phyloP scores from a whole-genome alignment of 768 basidiomycete species.

The Epithele typhae region DNA sequence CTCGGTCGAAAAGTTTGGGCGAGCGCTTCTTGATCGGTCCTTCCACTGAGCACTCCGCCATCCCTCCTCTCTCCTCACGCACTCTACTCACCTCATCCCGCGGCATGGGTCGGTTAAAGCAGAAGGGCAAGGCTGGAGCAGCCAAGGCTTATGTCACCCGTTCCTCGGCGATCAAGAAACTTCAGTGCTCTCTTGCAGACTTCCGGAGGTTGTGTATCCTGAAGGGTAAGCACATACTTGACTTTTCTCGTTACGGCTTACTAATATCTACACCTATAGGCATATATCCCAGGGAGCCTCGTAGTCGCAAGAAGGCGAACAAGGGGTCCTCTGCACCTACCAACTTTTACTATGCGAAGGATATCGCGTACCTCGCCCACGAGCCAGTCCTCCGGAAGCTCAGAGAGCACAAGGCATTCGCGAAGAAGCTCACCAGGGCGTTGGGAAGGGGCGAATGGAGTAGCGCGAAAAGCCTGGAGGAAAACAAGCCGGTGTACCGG shows the following conservation, averaged over 20 bases:
- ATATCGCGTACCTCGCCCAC: slow-evolving; percentile 95
- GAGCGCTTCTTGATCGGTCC: slow-evolving; percentile 15
- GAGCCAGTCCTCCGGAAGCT: slow-evolving; percentile 93
- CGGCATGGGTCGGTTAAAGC: slow-evolving; percentile 69
- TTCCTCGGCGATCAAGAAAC: slow-evolving; percentile 86
- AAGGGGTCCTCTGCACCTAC: slow-evolving; percentile 97
- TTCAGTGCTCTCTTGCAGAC: slow-evolving; percentile 95
- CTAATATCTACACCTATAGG: slow-evolving; percentile 44
- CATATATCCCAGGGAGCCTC: slow-evolving; percentile 96
- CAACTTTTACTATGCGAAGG: slow-evolving; percentile 97
- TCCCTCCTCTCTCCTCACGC: slow-evolving; percentile 2
- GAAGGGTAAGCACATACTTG: slow-evolving; percentile 60
- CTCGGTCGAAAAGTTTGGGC: slow-evolving; percentile 26
- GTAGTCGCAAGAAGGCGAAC: slow-evolving; percentile 88
- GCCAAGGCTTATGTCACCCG: slow-evolving; percentile 91
- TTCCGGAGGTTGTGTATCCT: slow-evolving; percentile 96
- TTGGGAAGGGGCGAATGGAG: slow-evolving; percentile 95
- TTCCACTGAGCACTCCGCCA: no score
- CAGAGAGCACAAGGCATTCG: slow-evolving; percentile 96
- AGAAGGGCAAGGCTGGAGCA: slow-evolving; percentile 88
- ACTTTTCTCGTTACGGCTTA: slow-evolving; percentile 1
- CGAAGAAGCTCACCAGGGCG: slow-evolving; percentile 92
- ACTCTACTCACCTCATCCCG: not conserved
- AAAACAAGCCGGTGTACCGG: slow-evolving; percentile 86
- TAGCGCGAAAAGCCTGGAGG: slow-evolving; percentile 88